A percentile compares a stretch with the other conserved stretches of the same genome.
phyloP scores from a whole-genome alignment of 116 monocot genomes.

The Cymodocea nodosa region DNA sequence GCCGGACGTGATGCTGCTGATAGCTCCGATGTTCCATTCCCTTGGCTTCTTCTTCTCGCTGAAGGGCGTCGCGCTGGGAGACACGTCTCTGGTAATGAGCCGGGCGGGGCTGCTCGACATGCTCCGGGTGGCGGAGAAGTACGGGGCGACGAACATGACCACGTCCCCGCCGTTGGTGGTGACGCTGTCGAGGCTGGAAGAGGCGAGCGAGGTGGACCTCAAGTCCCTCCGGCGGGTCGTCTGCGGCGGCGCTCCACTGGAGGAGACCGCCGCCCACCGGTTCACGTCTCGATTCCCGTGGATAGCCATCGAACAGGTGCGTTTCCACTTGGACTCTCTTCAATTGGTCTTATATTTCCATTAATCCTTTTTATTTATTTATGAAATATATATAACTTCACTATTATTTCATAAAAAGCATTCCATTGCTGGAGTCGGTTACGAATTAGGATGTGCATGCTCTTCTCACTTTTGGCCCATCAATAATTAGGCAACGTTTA shows the following conservation, averaged over 20 bases:
- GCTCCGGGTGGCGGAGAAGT: slow-evolving; percentile 25
- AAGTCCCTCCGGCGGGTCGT: slow-evolving; percentile 18
- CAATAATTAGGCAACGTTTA: too few relatives aligned
- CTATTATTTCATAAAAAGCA: too few relatives aligned
- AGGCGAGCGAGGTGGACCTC: slow-evolving; percentile 13
- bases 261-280: slow-evolving; percentile 7
- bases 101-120: slow-evolving; percentile 11
- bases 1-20: slow-evolving; percentile 17
- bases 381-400: too few relatives aligned
- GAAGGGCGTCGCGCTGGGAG: slow-evolving; percentile 36
- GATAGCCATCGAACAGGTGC: slow-evolving; percentile 29
- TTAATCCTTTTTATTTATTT: too few relatives aligned
- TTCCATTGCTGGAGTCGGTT: too few relatives aligned
- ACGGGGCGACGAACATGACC: slow-evolving; percentile 28
- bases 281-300: slow-evolving; percentile 35
- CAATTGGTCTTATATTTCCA: neutral
- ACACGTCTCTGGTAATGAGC: slow-evolving; percentile 40
- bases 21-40: slow-evolving; percentile 69
- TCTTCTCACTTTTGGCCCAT: too few relatives aligned
- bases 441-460: too few relatives aligned
- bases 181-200: slow-evolving; percentile 25
- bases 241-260: slow-evolving; percentile 54
- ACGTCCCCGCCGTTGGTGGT: slow-evolving; percentile 55
- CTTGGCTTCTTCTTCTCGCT: slow-evolving; percentile 37
- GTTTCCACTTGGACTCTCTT: neutral